A percentile compares a stretch with the other conserved stretches of the same genome.
These are phyloP conservation scores for Cairneyella variabilis DNA, from an alignment of 495 filamentous ascomycete genomes.

Conservation along the genomic window DNA sequence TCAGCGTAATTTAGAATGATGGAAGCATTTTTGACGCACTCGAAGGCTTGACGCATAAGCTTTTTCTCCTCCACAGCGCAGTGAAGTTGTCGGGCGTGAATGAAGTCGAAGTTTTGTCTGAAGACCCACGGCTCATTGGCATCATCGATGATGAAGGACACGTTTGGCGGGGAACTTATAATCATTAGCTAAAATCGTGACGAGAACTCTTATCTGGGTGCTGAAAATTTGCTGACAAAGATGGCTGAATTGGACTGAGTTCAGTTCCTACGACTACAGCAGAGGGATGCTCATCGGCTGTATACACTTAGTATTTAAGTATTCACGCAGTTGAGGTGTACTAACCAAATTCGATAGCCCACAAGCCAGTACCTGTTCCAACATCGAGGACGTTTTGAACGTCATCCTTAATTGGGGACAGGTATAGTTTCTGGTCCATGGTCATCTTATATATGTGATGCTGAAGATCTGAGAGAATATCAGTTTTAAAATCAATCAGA, in stretches of 20 bases:
- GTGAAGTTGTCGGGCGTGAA: constrained; percentile 40
- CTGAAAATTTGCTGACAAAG: constrained; percentile 14
- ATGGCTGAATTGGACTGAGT: constrained; percentile 27
- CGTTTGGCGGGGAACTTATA: constrained; percentile 43
- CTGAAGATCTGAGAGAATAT: background rate
- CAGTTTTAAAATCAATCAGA: background rate
- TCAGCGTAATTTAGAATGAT: constrained; percentile 1
- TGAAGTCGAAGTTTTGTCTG: constrained; percentile 41
- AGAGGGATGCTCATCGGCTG: constrained; percentile 35
- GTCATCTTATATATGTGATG: constrained; percentile 49
- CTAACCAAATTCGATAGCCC: constrained; percentile 50
- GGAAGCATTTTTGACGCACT: background rate
- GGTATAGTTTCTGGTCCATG: constrained; percentile 42
- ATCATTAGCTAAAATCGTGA: background rate
- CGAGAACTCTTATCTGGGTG: background rate
- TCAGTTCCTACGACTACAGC: constrained; percentile 56
- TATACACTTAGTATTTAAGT: background rate
- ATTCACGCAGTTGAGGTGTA: constrained; percentile 8
- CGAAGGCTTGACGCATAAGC: constrained; percentile 1
- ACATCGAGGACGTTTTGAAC: constrained; percentile 48
- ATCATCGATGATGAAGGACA: constrained; percentile 48
- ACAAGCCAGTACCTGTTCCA: constrained; percentile 53
- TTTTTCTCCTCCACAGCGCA: constrained; percentile 31
- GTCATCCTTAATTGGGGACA: constrained; percentile 34
- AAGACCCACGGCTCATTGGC: constrained; percentile 51